Evolutionary conservation across 2,329 filamentous ascomycete species (phyloP).

Genomic region (Aspergillus sergii): DNA sequence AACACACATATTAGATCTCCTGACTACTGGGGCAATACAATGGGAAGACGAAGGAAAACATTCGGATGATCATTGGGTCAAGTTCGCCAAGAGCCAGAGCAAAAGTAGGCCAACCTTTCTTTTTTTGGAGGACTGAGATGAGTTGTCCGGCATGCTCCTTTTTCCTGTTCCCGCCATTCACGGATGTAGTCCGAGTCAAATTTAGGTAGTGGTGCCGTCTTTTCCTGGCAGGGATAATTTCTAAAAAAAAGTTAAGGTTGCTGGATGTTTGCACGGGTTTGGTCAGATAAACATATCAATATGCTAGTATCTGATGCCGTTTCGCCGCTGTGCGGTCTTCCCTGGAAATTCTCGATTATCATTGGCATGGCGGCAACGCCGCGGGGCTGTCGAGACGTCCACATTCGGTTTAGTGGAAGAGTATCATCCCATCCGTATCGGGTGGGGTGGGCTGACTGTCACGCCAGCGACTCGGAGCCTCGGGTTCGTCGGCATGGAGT

Average conservation of each 20-base stretch:
- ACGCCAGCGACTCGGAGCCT: slow-evolving; percentile 6
- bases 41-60: background rate
- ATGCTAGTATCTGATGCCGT: background rate
- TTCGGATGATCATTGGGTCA: background rate
- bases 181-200: background rate
- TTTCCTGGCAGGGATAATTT: background rate
- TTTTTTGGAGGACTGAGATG: slow-evolving; percentile 31
- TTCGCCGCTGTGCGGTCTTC: slow-evolving; percentile 4
- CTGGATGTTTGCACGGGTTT: slow-evolving; percentile 1
- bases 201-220: background rate
- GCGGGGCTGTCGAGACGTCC: slow-evolving; percentile 11
- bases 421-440: slow-evolving; percentile 9
- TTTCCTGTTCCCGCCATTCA: slow-evolving; percentile 33
- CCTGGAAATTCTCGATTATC: slow-evolving; percentile 10
- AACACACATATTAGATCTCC: slow-evolving; percentile 9
- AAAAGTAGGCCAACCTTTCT: slow-evolving; percentile 32
- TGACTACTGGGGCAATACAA: background rate
- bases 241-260: slow-evolving; percentile 8
- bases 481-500: slow-evolving; percentile 3
- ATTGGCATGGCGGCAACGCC: background rate
- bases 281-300: slow-evolving; percentile 1
- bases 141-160: slow-evolving; percentile 33
- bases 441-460: slow-evolving; percentile 10
- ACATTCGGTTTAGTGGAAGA: slow-evolving; percentile 14
- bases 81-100: background rate